These are phyloP conservation scores for Dalechampia spathulata DNA, from an alignment of 441 rosid genomes.

Conservation along the genomic window DNA sequence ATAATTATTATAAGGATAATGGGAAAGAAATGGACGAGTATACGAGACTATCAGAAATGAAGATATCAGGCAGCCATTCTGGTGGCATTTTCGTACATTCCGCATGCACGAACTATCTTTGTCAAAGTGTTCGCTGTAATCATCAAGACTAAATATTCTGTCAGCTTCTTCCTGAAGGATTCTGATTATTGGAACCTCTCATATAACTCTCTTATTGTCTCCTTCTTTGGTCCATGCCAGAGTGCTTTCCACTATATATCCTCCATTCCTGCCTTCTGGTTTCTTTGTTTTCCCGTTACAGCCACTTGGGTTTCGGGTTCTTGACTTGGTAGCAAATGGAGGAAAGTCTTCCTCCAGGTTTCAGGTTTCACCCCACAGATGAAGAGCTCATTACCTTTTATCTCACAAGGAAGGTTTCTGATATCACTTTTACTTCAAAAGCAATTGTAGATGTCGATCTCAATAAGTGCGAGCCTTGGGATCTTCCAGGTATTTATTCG, in stretches of 20 bases:
- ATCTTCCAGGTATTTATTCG: slow-evolving; percentile 80
- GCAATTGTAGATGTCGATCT: slow-evolving; percentile 85
- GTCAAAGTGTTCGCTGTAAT: slow-evolving; percentile 90
- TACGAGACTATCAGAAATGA: too few species aligned
- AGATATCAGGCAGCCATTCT: background rate
- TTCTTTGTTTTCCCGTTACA: background rate
- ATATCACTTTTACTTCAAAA: slow-evolving; percentile 44
- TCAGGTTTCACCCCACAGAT: slow-evolving; percentile 91
- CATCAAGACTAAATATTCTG: slow-evolving; percentile 24
- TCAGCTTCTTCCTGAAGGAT: slow-evolving; percentile 54
- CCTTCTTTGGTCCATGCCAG: too few species aligned
- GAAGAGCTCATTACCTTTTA: slow-evolving; percentile 82
- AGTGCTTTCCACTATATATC: too few species aligned
- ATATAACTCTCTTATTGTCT: too few species aligned
- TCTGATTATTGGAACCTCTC: too few species aligned
- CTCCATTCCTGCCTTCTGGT: too few species aligned
- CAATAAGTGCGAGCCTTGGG: slow-evolving; percentile 97
- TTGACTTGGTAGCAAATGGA: slow-evolving; percentile 31
- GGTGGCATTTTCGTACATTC: slow-evolving; percentile 16
- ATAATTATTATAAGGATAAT: too few species aligned
- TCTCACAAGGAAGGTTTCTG: slow-evolving; percentile 58
- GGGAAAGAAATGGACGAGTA: too few species aligned
- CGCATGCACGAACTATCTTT: slow-evolving; percentile 34
- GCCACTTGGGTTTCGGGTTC: background rate
- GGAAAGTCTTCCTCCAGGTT: slow-evolving; percentile 89